Evolutionary conservation across 1,284 basidiomycete genomes (phyloP).

Genomic region (Malassezia yamatoensis): DNA sequence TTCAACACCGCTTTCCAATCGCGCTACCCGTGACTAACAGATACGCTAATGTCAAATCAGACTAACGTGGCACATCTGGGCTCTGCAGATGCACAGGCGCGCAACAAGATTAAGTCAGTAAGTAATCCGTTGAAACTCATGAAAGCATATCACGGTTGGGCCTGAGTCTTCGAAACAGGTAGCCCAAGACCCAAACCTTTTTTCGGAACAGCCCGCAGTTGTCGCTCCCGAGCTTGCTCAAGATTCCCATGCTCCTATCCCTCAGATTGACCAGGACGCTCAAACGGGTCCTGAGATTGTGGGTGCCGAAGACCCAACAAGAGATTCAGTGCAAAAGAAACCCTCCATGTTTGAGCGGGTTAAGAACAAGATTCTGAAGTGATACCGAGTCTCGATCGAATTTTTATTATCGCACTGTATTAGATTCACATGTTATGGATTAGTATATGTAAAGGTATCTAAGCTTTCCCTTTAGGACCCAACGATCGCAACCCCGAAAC

Average conservation of each 20-base stretch:
- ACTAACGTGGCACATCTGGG: conserved; percentile 15
- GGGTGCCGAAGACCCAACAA: conserved; percentile 10
- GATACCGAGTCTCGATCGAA: not conserved
- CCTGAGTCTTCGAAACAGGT: conserved; percentile 13
- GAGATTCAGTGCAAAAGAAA: conserved; percentile 12
- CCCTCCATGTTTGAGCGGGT: not conserved
- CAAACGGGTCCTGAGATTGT: conserved; percentile 16
- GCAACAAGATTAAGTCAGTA: conserved; percentile 11
- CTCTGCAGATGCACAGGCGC: not conserved
- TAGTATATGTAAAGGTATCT: too few relatives aligned
- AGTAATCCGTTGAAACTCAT: not conserved
- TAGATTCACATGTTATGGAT: not conserved
- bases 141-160: conserved; percentile 15
- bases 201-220: conserved; percentile 15
- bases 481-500: too few relatives aligned
- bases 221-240: conserved; percentile 15
- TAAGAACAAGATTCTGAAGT: conserved; percentile 1
- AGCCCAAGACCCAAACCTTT: conserved; percentile 11
- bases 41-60: not conserved
- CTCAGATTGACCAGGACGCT: conserved; percentile 12
- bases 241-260: not conserved
- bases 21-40: not conserved
- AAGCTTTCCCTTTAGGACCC: too few relatives aligned
- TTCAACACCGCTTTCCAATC: too few relatives aligned
- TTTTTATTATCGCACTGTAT: not conserved